phyloP scores from a whole-genome alignment of 805 yeast genomes.

The Yarrowia hollandica region DNA sequence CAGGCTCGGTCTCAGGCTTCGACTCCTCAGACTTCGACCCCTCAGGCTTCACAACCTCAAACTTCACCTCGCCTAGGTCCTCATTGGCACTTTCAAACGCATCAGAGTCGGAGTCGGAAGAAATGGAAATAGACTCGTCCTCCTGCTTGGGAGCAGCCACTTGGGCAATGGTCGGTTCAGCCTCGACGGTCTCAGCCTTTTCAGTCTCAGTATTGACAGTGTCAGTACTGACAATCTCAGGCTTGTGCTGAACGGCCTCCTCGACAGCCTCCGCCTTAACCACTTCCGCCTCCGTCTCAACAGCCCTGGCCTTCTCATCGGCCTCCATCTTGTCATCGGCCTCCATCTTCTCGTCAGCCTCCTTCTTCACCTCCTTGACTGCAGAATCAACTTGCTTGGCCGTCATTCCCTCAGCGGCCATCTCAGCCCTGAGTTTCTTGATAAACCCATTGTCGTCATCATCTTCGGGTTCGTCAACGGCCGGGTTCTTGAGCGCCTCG shows the following conservation, averaged over 20 bases:
- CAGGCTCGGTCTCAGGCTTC: neutral
- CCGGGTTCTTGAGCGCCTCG: neutral
- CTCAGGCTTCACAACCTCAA: neutral
- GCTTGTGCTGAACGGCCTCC: no score
- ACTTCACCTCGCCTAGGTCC: neutral
- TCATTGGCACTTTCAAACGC: neutral
- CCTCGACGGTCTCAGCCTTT: no score
- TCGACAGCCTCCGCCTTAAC: no score
- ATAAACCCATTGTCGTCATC: neutral
- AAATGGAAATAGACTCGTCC: neutral
- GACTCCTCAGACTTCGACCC: neutral
- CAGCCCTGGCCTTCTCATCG: neutral
- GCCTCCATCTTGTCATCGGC: neutral
- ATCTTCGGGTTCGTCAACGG: neutral
- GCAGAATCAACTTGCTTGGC: no score
- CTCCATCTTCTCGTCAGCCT: neutral
- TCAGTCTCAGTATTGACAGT: no score
- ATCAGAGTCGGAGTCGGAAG: neutral
- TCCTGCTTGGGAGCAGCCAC: no score
- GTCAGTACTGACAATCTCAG: no score
- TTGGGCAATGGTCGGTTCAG: no score
- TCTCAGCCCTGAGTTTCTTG: neutral
- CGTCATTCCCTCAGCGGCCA: neutral
- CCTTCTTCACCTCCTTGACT: neutral
- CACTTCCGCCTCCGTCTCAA: no score